Conservation (phyloP, 2,329 filamentous ascomycete genomes). For the Venturiaceae sp. region DNA sequence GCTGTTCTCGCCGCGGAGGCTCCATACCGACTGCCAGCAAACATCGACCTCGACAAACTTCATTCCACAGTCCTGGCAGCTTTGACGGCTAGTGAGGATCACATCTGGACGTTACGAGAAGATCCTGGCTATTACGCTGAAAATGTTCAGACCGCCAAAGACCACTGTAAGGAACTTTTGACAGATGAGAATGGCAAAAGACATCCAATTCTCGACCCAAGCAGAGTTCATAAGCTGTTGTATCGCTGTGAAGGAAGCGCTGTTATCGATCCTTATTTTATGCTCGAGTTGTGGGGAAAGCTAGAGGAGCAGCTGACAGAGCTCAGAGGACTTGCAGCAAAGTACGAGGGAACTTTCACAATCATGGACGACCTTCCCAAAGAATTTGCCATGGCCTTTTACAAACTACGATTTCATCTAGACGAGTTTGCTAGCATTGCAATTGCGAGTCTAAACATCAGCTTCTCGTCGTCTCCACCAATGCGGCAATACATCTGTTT, state of each 20-base stretch:
- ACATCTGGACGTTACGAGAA: slow-evolving; percentile 46
- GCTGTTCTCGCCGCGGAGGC: slow-evolving; percentile 34
- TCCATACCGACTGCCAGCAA: slow-evolving; percentile 41
- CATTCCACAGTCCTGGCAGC: slow-evolving; percentile 34
- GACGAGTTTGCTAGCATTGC: background rate
- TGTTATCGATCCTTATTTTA: too few relatives aligned
- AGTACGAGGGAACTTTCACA: slow-evolving; percentile 3
- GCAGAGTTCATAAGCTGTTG: too few relatives aligned
- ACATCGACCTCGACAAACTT: slow-evolving; percentile 37
- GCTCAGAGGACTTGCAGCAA: slow-evolving; percentile 18
- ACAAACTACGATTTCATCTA: background rate
- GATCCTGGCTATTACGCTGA: slow-evolving; percentile 49
- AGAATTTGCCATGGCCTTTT: background rate
- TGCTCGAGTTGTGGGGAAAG: too few relatives aligned
- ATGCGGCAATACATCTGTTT: background rate
- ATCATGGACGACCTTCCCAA: background rate
- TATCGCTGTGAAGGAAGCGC: too few relatives aligned
- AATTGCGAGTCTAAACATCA: background rate
- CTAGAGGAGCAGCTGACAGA: slow-evolving; percentile 21
- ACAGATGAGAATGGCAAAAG: too few relatives aligned
- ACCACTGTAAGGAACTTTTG: slow-evolving; percentile 25
- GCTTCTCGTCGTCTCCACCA: background rate
- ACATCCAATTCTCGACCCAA: too few relatives aligned
- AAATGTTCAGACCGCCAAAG: too few relatives aligned
- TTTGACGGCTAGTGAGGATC: slow-evolving; percentile 37